A percentile compares a stretch with the other conserved stretches of the same genome.
Conservation (phyloP, 345 rosid species). For the Sonneratia alba region DNA sequence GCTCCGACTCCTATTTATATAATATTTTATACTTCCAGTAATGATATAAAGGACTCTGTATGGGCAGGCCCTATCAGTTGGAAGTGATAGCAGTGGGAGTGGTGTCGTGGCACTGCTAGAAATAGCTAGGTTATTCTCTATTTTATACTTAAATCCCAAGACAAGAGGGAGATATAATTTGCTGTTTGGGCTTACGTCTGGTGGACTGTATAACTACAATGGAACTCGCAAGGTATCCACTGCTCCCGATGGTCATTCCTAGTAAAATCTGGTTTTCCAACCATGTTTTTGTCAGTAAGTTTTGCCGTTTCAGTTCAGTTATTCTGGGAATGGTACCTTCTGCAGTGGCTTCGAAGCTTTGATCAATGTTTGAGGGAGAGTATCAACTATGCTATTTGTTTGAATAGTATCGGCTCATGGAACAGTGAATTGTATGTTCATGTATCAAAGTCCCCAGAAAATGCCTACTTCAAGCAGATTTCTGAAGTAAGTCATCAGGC, state of each 20-base stretch:
- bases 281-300: background rate
- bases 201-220: constrained; percentile 96
- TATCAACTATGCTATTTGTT: constrained; percentile 94
- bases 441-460: constrained; percentile 96
- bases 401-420: constrained; percentile 90
- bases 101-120: constrained; percentile 95
- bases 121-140: constrained; percentile 85
- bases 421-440: constrained; percentile 59
- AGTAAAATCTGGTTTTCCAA: background rate
- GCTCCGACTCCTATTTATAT: background rate
- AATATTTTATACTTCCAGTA: background rate
- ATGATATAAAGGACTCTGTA: constrained; percentile 9
- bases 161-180: constrained; percentile 92
- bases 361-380: constrained; percentile 95
- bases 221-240: constrained; percentile 82
- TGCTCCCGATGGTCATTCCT: constrained; percentile 1
- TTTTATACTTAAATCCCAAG: constrained; percentile 85
- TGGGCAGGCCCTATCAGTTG: constrained; percentile 81
- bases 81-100: constrained; percentile 96
- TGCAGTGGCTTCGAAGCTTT: constrained; percentile 95
- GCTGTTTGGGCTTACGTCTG: constrained; percentile 90
- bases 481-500: constrained; percentile 51
- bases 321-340: constrained; percentile 12
- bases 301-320: background rate
- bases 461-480: constrained; percentile 78